A percentile compares a stretch with the other conserved stretches of the same genome.
Evolutionary conservation across 306 rosid genomes (phyloP).

Genomic region (Hippophae tibetana): DNA sequence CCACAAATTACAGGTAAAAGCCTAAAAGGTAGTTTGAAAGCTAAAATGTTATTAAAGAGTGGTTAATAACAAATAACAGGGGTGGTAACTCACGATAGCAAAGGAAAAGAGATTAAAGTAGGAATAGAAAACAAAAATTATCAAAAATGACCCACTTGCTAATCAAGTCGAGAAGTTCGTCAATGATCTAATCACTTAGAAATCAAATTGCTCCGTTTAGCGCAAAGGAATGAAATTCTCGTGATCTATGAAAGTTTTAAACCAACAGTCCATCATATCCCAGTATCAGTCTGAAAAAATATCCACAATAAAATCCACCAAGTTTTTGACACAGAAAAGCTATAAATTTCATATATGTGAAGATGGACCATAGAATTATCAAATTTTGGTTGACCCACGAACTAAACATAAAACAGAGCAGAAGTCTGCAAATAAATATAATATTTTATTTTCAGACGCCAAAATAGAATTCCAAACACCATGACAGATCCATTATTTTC

Average conservation of each 20-base stretch:
- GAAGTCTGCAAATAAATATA: neutral
- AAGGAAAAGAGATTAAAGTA: no score
- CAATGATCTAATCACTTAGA: slow-evolving; percentile 7
- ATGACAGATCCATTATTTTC: no score
- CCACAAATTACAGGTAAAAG: no score
- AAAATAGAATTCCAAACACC: slow-evolving; percentile 16
- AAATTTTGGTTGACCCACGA: neutral
- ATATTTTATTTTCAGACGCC: slow-evolving; percentile 11
- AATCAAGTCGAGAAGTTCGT: neutral
- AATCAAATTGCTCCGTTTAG: neutral
- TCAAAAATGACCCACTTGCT: neutral
- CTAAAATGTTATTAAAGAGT: no score
- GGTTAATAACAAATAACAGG: no score
- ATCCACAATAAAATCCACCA: no score
- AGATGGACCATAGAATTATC: no score
- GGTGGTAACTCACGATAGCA: no score
- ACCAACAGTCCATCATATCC: neutral
- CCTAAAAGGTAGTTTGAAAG: no score
- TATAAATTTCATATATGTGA: no score
- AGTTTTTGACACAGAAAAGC: no score
- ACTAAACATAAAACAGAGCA: neutral
- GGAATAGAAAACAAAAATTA: neutral
- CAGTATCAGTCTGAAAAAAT: no score
- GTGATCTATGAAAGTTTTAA: slow-evolving; percentile 4
- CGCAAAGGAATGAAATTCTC: neutral